A percentile compares a stretch with the other conserved stretches of the same genome.
Conservation (phyloP, 2,329 filamentous ascomycete genomes). For the Keithomyces neogunnii region DNA sequence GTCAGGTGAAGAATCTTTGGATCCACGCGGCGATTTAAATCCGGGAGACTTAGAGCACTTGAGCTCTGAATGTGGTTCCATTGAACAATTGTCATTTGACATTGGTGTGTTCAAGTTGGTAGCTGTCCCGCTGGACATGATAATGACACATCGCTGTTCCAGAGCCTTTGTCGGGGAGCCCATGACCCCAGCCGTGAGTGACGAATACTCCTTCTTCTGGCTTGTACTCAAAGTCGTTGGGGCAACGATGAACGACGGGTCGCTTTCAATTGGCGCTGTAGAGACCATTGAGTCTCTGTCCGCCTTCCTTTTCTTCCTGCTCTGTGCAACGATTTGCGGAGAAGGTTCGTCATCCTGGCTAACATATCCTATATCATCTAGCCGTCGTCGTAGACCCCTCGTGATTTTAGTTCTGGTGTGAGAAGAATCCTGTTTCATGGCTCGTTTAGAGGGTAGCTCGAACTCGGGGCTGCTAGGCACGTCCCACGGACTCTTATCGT, state of each 20-base stretch:
- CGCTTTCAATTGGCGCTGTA: conserved; percentile 14
- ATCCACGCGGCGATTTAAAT: neutral
- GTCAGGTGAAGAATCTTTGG: neutral
- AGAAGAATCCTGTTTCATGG: neutral
- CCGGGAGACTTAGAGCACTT: neutral
- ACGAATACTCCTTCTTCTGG: conserved; percentile 28
- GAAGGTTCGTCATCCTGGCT: conserved; percentile 8
- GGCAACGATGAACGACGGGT: conserved; percentile 24
- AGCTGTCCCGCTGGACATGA: conserved; percentile 22
- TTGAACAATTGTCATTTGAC: neutral
- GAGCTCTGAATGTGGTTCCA: neutral
- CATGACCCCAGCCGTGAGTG: conserved; percentile 13
- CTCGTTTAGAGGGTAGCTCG: neutral
- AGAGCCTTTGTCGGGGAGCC: conserved; percentile 7
- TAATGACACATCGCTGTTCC: neutral
- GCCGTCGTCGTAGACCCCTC: conserved; percentile 8
- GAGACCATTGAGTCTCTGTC: conserved; percentile 6
- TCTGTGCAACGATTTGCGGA: neutral
- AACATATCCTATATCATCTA: conserved; percentile 12
- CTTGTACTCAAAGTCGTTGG: conserved; percentile 25
- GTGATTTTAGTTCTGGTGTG: conserved; percentile 11
- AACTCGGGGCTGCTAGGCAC: conserved; percentile 34
- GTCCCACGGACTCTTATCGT: conserved; percentile 30
- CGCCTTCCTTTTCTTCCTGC: conserved; percentile 2
- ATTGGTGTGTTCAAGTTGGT: conserved; percentile 29